Conservation (phyloP, 208 protist species). For the Trypanosoma grayi region DNA sequence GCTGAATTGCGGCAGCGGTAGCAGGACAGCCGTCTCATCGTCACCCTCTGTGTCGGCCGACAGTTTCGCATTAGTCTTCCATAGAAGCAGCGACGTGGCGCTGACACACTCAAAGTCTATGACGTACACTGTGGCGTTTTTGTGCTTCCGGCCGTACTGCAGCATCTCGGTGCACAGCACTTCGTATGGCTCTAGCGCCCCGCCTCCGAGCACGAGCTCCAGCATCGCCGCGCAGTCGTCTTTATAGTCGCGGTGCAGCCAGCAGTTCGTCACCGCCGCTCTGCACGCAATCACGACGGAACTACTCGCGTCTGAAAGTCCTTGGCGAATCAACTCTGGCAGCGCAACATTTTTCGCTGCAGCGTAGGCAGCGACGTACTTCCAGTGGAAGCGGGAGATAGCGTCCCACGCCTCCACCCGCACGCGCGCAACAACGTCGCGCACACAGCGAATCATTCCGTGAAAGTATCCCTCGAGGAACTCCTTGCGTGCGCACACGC, state of each 20-base stretch:
- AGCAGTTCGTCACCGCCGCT: conserved; percentile 75
- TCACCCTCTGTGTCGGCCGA: conserved; percentile 59
- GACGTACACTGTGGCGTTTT: conserved; percentile 33
- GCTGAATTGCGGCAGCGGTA: conserved; percentile 72
- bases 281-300: conserved; percentile 78
- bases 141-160: conserved; percentile 48
- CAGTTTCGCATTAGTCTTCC: conserved; percentile 66
- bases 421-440: conserved; percentile 79
- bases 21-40: conserved; percentile 50
- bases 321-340: conserved; percentile 49
- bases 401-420: conserved; percentile 85
- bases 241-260: conserved; percentile 80
- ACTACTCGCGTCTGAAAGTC: conserved; percentile 58
- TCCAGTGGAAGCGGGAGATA: conserved; percentile 78
- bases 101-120: conserved; percentile 53
- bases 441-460: conserved; percentile 68
- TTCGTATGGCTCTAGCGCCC: conserved; percentile 51
- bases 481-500: conserved; percentile 75
- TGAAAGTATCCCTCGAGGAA: conserved; percentile 89
- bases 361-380: conserved; percentile 77
- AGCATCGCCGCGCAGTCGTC: conserved; percentile 61
- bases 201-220: conserved; percentile 51
- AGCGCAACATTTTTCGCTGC: conserved; percentile 55
- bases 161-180: conserved; percentile 60
- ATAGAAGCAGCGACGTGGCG: conserved; percentile 67